Percentiles rank a stretch among this genome's conserved stretches.
Evolutionary conservation across 208 protist species (phyloP).

Genomic region (Trypanosoma grayi): DNA sequence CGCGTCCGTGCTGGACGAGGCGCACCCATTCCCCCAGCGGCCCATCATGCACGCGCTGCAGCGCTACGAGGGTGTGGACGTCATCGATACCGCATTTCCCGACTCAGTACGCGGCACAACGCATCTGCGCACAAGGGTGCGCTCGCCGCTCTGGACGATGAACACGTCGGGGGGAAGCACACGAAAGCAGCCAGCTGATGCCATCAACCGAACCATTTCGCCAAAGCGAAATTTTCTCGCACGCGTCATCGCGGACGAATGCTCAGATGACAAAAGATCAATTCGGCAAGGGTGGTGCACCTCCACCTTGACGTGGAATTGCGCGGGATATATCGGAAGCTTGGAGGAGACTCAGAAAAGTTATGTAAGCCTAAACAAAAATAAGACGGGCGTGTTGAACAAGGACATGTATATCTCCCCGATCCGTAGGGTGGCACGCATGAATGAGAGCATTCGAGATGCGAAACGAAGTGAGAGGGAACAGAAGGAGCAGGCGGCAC

Average conservation of each 20-base stretch:
- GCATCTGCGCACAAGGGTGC: slow-evolving; percentile 26
- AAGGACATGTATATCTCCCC: slow-evolving; percentile 47
- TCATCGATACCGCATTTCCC: slow-evolving; percentile 46
- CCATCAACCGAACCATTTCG: no score
- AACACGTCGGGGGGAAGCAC: neutral
- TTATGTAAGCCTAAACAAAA: slow-evolving; percentile 36
- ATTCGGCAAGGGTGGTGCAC: slow-evolving; percentile 42
- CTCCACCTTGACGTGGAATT: slow-evolving; percentile 13
- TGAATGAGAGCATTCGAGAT: slow-evolving; percentile 28
- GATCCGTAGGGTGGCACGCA: slow-evolving; percentile 25
- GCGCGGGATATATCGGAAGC: neutral
- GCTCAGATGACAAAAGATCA: slow-evolving; percentile 29
- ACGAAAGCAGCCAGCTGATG: slow-evolving; percentile 1
- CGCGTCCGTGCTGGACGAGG: slow-evolving; percentile 55
- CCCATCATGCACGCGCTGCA: slow-evolving; percentile 49
- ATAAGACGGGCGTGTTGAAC: slow-evolving; percentile 8
- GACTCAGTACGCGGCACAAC: slow-evolving; percentile 41
- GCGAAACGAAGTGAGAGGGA: slow-evolving; percentile 24
- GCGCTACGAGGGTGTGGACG: slow-evolving; percentile 62
- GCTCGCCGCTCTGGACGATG: slow-evolving; percentile 17
- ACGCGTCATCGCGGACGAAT: slow-evolving; percentile 38
- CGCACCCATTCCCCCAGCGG: slow-evolving; percentile 72
- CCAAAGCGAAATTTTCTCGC: slow-evolving; percentile 44
- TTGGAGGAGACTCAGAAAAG: slow-evolving; percentile 5
- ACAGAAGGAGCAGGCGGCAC: slow-evolving; percentile 20